Evolutionary conservation across 768 basidiomycete genomes (phyloP).

Genomic region (Pleurotus pulmonarius): DNA sequence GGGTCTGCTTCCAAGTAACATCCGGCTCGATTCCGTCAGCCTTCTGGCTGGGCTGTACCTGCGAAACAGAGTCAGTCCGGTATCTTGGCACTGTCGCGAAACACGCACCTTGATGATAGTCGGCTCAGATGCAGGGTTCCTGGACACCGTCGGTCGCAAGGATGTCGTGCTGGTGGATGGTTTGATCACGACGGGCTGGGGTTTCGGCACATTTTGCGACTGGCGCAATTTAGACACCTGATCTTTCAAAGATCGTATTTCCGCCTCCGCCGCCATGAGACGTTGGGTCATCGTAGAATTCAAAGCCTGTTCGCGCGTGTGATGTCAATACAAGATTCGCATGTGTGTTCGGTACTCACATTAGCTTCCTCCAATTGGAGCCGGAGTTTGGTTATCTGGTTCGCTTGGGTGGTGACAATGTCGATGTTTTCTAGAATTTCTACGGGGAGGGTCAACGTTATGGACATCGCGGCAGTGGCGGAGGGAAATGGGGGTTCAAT

Average conservation of each 20-base stretch:
- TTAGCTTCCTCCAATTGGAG: conserved; percentile 6
- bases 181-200: not conserved
- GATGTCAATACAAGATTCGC: not conserved
- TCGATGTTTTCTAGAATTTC: conserved; percentile 9
- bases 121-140: conserved; percentile 1
- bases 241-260: conserved; percentile 3
- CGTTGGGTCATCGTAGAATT: conserved; percentile 5
- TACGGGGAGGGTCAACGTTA: conserved; percentile 9
- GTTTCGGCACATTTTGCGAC: not conserved
- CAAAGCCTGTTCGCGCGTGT: not conserved
- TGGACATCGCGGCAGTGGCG: conserved; percentile 5
- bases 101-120: not conserved
- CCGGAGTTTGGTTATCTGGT: not conserved
- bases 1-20: conserved; percentile 4
- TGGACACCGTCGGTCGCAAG: not conserved
- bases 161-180: conserved; percentile 1
- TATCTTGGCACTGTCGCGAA: not conserved
- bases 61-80: not conserved
- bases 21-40: conserved; percentile 4
- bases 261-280: not conserved
- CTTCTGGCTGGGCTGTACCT: not conserved
- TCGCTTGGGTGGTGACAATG: conserved; percentile 3
- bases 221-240: not conserved
- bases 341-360: not conserved
- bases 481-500: conserved; percentile 1